These are phyloP conservation scores for Tuber melanosporum DNA, from an alignment of 495 filamentous ascomycete genomes.

Conservation along the genomic window DNA sequence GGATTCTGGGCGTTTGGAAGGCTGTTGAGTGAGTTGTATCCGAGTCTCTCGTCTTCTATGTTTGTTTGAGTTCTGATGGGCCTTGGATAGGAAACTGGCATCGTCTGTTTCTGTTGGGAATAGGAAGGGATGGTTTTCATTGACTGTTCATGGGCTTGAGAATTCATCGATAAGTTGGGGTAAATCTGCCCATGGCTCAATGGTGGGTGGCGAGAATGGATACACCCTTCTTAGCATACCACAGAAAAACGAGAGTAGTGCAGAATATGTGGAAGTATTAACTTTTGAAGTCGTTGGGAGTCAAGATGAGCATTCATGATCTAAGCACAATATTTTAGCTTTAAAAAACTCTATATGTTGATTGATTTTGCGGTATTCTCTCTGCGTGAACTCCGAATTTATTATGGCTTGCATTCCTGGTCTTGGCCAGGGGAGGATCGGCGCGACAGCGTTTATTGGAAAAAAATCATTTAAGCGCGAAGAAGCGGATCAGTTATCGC, in stretches of 20 bases:
- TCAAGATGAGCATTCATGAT: conserved; percentile 38
- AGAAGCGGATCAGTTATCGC: background rate
- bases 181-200: conserved; percentile 25
- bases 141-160: conserved; percentile 39
- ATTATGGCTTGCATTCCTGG: background rate
- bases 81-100: background rate
- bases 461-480: background rate
- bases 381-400: background rate
- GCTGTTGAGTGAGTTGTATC: conserved; percentile 15
- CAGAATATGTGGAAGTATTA: conserved; percentile 8
- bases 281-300: conserved; percentile 33
- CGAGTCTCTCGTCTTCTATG: background rate
- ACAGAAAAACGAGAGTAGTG: conserved; percentile 7
- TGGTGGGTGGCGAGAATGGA: conserved; percentile 35
- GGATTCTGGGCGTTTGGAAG: conserved; percentile 32
- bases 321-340: background rate
- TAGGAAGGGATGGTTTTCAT: conserved; percentile 26
- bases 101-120: conserved; percentile 6
- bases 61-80: conserved; percentile 1
- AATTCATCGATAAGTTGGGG: conserved; percentile 35
- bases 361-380: background rate
- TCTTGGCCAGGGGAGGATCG: background rate
- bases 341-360: background rate
- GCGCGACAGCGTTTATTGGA: background rate
- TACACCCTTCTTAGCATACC: conserved; percentile 34